phyloP scores from a whole-genome alignment of 257 asterid species.

The Osmanthus fragrans region DNA sequence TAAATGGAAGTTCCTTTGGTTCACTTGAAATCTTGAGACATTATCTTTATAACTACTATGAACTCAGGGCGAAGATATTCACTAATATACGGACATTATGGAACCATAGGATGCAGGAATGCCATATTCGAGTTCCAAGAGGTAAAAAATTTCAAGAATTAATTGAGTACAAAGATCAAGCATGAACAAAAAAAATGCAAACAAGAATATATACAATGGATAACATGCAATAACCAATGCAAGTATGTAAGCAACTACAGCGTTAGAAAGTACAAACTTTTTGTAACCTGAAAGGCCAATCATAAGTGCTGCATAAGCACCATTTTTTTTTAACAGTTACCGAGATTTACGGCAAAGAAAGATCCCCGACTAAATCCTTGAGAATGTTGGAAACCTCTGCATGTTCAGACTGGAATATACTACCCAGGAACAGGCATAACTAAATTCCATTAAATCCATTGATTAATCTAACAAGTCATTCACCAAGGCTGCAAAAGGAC shows the following conservation, averaged over 20 bases:
- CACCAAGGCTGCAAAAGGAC: not conserved
- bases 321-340: not conserved
- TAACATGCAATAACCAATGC: not conserved
- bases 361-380: not conserved
- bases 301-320: not conserved
- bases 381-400: not conserved
- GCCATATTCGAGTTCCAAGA: not conserved
- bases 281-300: not conserved
- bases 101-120: not conserved
- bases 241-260: not conserved
- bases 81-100: not conserved
- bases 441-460: not conserved
- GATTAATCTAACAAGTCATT: not conserved
- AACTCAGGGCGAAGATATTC: not conserved
- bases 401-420: constrained; percentile 4
- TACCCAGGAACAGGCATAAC: not conserved
- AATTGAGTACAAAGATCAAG: not conserved
- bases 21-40: not conserved
- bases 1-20: not conserved
- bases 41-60: not conserved
- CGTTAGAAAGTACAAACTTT: not conserved
- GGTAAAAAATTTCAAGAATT: not conserved
- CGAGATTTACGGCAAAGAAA: not conserved
- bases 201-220: not conserved
- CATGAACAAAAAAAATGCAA: not conserved